Evolutionary conservation across 805 yeast species (phyloP), one percentile per base, ranked within the genome.

Genomic region (Wilhelminamyces savonicus): DNA sequence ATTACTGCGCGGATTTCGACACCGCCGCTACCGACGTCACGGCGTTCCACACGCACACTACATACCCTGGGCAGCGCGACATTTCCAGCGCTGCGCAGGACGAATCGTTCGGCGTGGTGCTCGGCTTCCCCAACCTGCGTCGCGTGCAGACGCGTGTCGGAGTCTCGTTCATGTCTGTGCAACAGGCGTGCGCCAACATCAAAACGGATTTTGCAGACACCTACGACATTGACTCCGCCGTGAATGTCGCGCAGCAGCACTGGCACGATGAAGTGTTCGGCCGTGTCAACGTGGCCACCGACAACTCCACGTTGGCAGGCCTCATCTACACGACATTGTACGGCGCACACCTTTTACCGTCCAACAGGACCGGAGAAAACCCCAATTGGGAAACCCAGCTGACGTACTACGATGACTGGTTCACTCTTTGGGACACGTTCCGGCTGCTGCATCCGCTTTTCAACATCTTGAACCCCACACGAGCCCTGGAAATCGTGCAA

Each of bases 281-380:
- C 16, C 51, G 49, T 31, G 40, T 56, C 11, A 32, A 39, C 21
- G 30, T 48, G 11, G 10, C 36, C 4, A 26, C 32, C 13, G 29
- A 30, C 13, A 40, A 46, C 21, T 21, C 21, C 6, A 37, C 46
- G 20, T 24, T 40, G 8, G 29, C 37, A 10, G 12, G 25, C 5
- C 27, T 31, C 29, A 28, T 54, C 14, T 53, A 50, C 32, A 43
- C 50, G 8, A 36, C 53, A 5, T 40, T 57, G 24, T 57, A 57
- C 27, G 56, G 59, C 2, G 26, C 51, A 16, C 55, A 50, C 34
- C 38, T 56, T 16, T 29, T 54, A 31, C 62, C 63, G 3, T 40
- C 57, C 14, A 50, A 56, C 31, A 42, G 49, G 30, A 54, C 61
- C 0, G 62, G 59, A 6, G 62, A 54, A 29, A 48, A 46, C 28